Base-by-base conservation (phyloP, 331 rosid genomes). In the Phaseolus coccineus region DNA sequence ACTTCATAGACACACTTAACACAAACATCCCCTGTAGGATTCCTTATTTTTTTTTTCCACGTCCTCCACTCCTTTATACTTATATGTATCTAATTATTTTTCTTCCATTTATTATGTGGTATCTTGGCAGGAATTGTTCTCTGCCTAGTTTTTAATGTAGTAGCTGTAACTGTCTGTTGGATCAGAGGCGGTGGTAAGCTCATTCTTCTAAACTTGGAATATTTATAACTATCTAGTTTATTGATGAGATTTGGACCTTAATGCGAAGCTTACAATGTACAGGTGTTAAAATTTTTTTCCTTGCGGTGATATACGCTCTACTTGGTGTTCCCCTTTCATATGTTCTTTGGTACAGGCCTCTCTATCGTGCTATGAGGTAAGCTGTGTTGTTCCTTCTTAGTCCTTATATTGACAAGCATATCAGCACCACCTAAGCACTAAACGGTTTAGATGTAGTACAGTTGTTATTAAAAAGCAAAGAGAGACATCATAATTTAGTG, bases 361-460 rank as follows among this genome's bases (percentile, higher is more conserved):
- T 96, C 51, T 96, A 96, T 83, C 98, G 97, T 59, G 99, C 99
- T 58, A 91, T 96, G 99, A 93, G 97, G 99, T 87, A 77, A 81
- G 72, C 28, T 65, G 11, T 47, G 40, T 27, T 13, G 37, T 57
- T 44, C 78, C 28, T 25, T 8, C 24, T 25, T 42, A 50, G 27
- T n/a, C 11, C 24, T 33, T 35, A 33, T 59, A 79, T 82, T 58
- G 33, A 71, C 71, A 30, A 37, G 48, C 68, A 71, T 51, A 58
- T 71, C 56, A 35, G 50, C 39, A 48, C 53, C 39, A 33, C 42
- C 33, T 28, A 64, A 28, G 37, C 46, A 71, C 42, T 51, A n/a
- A 61, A 44, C 53, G 53, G 74, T 40, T 71, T 67, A 12, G 24
- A 77, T 76, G 50, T 47, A 52, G 50, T 53, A 37, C 16, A 15